Evolutionary conservation across 2,329 filamentous ascomycete genomes (phyloP).

Genomic region (Rutstroemia sydowiana): DNA sequence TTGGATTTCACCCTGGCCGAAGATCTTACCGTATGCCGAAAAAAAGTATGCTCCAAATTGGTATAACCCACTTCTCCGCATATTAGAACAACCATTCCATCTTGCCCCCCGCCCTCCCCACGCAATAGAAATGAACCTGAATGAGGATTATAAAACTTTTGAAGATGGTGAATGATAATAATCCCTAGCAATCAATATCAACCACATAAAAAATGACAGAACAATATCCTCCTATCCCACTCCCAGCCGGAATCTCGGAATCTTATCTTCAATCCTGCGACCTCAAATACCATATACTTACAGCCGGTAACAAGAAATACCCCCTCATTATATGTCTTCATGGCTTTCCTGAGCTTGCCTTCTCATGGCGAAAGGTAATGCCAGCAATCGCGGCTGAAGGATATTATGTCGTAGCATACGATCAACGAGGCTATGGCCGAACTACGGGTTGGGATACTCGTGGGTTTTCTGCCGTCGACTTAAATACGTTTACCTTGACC

Average conservation of each 20-base stretch:
- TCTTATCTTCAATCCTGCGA: neutral
- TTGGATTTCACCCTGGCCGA: no score
- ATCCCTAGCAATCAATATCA: no score
- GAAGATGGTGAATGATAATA: no score
- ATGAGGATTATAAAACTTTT: no score
- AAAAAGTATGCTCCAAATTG: no score
- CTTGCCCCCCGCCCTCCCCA: no score
- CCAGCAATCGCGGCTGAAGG: conserved; percentile 49
- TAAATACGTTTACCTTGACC: conserved; percentile 49
- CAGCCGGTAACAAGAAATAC: conserved; percentile 39
- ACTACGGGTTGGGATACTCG: conserved; percentile 53
- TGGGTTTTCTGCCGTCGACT: conserved; percentile 43
- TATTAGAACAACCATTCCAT: no score
- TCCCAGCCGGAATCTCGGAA: neutral
- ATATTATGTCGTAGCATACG: conserved; percentile 59
- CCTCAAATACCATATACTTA: conserved; percentile 47
- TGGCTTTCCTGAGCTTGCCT: conserved; percentile 63
- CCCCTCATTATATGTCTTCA: conserved; percentile 57
- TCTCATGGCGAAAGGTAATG: conserved; percentile 60
- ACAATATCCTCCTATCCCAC: neutral
- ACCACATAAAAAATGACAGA: neutral
- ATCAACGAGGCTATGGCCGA: conserved; percentile 61
- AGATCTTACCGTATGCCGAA: no score
- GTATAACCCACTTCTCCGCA: no score
- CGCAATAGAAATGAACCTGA: no score